These are phyloP conservation scores for Thalassiosira sp. DNA, from an alignment of 352 stramenopile genomes.

Conservation along the genomic window DNA sequence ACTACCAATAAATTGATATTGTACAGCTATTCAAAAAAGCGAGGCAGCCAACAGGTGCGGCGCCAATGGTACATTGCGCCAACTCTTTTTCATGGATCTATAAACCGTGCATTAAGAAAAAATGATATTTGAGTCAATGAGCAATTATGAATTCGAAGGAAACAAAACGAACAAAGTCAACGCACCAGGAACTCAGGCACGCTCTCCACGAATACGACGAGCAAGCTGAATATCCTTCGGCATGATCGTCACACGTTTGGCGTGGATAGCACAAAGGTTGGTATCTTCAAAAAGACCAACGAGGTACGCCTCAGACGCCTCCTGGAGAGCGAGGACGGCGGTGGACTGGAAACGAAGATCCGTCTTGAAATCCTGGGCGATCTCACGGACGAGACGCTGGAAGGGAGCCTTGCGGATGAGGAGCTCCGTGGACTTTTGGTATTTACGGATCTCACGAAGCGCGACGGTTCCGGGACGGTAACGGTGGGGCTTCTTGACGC, in stretches of 20 bases:
- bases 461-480: slow-evolving; percentile 89
- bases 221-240: slow-evolving; percentile 95
- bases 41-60: no score
- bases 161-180: no score
- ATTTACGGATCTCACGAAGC: slow-evolving; percentile 90
- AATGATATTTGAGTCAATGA: no score
- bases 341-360: slow-evolving; percentile 95
- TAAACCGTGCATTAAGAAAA: no score
- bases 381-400: slow-evolving; percentile 89
- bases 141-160: no score
- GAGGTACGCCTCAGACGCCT: slow-evolving; percentile 86
- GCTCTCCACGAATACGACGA: no score
- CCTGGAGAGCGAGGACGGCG: slow-evolving; percentile 85
- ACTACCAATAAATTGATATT: no score
- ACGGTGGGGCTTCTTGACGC: slow-evolving; percentile 85
- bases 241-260: slow-evolving; percentile 94
- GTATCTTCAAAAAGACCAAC: slow-evolving; percentile 88
- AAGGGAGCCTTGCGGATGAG: slow-evolving; percentile 89
- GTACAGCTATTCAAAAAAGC: no score
- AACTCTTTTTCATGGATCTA: no score
- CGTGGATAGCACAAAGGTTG: slow-evolving; percentile 95
- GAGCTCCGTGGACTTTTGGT: slow-evolving; percentile 92
- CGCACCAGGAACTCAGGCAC: no score
- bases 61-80: no score
- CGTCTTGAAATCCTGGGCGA: slow-evolving; percentile 95